Percentiles rank a stretch among this genome's conserved stretches.
Conservation (phyloP, 306 rosid genomes). For the Citrullus amarus region DNA sequence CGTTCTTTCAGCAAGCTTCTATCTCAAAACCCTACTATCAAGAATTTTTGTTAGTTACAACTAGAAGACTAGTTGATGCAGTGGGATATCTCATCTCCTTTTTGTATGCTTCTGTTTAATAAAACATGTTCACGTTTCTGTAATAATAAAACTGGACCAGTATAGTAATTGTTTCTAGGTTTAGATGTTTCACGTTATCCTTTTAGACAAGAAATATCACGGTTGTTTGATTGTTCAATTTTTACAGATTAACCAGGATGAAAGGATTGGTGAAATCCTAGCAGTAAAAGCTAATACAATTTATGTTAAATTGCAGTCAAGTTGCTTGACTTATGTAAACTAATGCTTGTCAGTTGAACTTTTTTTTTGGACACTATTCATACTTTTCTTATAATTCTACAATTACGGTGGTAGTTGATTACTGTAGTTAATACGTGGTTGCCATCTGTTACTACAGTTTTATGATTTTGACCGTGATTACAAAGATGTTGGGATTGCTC, state of each 20-base stretch:
- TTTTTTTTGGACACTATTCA: neutral
- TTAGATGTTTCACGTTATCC: neutral
- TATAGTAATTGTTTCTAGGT: neutral
- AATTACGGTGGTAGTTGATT: neutral
- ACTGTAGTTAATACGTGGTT: neutral
- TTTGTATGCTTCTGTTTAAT: neutral
- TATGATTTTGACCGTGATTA: conserved; percentile 95
- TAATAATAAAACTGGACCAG: neutral
- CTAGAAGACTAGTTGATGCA: neutral
- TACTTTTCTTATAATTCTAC: conserved; percentile 9
- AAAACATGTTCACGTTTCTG: neutral
- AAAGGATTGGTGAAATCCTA: neutral
- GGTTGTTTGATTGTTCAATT: neutral
- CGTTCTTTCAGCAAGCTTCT: neutral
- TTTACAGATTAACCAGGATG: neutral
- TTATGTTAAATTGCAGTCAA: neutral
- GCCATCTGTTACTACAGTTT: conserved; percentile 31
- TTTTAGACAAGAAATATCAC: neutral
- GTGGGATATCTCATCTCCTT: neutral
- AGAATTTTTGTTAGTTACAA: neutral
- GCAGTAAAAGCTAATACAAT: neutral
- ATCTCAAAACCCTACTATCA: neutral
- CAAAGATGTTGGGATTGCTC: conserved; percentile 94
- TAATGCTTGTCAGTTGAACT: neutral
- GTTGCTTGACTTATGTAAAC: neutral